Conservation (phyloP, 2,329 filamentous ascomycete species). For the Trichoderma cornu-damae region DNA sequence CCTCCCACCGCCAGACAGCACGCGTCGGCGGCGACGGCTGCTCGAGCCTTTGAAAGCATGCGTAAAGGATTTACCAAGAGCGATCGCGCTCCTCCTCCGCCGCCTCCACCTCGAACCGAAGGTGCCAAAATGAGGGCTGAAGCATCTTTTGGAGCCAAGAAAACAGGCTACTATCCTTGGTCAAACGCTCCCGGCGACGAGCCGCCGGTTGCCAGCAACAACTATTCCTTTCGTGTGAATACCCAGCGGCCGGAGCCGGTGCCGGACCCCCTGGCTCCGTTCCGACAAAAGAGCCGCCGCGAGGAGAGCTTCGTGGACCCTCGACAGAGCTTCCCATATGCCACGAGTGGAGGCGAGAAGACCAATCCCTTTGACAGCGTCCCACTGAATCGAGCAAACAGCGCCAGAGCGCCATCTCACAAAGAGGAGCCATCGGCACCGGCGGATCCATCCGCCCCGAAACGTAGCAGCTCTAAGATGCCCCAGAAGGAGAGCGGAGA, state of each 20-base stretch:
- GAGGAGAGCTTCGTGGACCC: constrained; percentile 39
- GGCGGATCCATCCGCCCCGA: constrained; percentile 23
- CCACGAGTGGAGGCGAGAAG: constrained; percentile 53
- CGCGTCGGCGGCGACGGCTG: constrained; percentile 36
- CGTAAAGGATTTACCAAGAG: constrained; percentile 32
- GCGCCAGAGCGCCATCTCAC: constrained; percentile 37
- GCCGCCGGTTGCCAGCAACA: constrained; percentile 45
- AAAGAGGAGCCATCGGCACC: constrained; percentile 25
- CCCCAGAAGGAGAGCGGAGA: constrained; percentile 25
- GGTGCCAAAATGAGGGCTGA: constrained; percentile 50
- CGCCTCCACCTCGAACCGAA: constrained; percentile 44
- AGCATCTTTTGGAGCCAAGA: constrained; percentile 50
- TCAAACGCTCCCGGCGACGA: constrained; percentile 49
- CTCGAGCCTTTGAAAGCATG: constrained; percentile 42
- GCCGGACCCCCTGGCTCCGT: constrained; percentile 46
- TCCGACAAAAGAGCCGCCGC: constrained; percentile 31
- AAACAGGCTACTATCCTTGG: constrained; percentile 45
- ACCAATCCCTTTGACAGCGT: constrained; percentile 51
- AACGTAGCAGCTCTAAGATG: constrained; percentile 32
- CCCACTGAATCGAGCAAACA: constrained; percentile 42
- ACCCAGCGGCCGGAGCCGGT: constrained; percentile 29
- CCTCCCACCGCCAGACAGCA: constrained; percentile 41
- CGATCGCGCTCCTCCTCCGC: constrained; percentile 29
- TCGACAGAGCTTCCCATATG: constrained; percentile 56
- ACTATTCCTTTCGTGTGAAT: constrained; percentile 42